These are phyloP conservation scores for Viola odorata DNA, from an alignment of 345 rosid species.

Conservation along the genomic window DNA sequence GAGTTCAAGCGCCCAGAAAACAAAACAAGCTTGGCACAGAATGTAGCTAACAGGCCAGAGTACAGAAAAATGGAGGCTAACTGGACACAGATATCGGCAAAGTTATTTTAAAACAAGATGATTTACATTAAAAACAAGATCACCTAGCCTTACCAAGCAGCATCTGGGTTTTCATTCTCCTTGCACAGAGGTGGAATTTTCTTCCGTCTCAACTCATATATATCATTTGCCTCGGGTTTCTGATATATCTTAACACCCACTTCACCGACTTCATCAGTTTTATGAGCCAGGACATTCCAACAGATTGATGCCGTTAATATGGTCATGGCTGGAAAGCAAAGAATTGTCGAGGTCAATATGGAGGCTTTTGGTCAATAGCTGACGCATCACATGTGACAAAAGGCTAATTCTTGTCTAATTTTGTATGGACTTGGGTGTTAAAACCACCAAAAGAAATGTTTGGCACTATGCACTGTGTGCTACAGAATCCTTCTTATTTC, in stretches of 20 bases:
- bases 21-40: not conserved
- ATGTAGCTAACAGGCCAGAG: not conserved
- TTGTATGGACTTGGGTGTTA: not conserved
- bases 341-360: slow-evolving; percentile 9
- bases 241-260: slow-evolving; percentile 87
- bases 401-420: not conserved
- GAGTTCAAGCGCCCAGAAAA: not conserved
- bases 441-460: not conserved
- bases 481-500: too few relatives aligned
- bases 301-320: slow-evolving; percentile 72
- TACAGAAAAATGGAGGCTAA: not conserved
- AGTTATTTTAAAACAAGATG: slow-evolving; percentile 2
- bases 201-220: slow-evolving; percentile 73
- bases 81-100: not conserved
- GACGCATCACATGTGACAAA: not conserved
- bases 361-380: slow-evolving; percentile 1
- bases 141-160: slow-evolving; percentile 66
- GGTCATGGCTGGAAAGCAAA: slow-evolving; percentile 62
- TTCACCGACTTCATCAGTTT: slow-evolving; percentile 84
- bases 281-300: slow-evolving; percentile 93
- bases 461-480: too few relatives aligned
- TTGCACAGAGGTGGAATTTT: slow-evolving; percentile 80
- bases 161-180: slow-evolving; percentile 85
- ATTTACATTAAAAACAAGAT: slow-evolving; percentile 7
- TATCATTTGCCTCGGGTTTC: slow-evolving; percentile 86